A percentile compares a stretch with the other conserved stretches of the same genome.
phyloP scores from a whole-genome alignment of 129 eudicot genomes.

The Arctium lappa region DNA sequence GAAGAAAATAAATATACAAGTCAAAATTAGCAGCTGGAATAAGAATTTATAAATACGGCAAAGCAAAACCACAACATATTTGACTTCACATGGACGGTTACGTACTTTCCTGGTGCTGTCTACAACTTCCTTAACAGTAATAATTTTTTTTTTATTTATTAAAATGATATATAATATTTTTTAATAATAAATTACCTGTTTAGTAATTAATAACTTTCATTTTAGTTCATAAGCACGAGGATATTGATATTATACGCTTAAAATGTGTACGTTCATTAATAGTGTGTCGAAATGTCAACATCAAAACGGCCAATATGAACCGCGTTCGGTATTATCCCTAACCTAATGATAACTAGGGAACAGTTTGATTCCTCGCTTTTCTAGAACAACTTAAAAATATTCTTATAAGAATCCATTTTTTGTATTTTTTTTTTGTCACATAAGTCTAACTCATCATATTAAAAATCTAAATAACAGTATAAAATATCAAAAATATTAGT shows the following conservation, averaged over 20 bases:
- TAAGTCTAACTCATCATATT: no score
- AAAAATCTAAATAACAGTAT: no score
- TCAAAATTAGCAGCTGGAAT: conserved; percentile 21
- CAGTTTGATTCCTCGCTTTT: not conserved
- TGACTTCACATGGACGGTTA: conserved; percentile 12
- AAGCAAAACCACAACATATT: conserved; percentile 1
- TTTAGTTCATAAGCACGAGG: not conserved
- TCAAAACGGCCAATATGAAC: conserved; percentile 1
- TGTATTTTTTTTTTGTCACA: no score
- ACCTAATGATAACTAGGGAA: not conserved
- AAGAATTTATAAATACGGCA: not conserved
- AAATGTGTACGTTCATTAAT: conserved; percentile 3
- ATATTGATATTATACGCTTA: not conserved
- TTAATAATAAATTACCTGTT: not conserved
- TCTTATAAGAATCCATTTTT: no score
- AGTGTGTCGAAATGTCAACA: not conserved
- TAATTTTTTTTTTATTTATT: no score
- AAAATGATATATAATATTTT: no score
- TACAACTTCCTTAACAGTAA: not conserved
- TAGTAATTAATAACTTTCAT: no score
- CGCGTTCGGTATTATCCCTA: not conserved
- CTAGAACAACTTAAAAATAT: no score
- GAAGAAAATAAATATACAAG: conserved; percentile 5
- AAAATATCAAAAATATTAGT: no score
- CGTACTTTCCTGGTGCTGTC: not conserved